Evolutionary conservation across 176 grass and related monocot species (phyloP).

Genomic region (Carex myosuroides): DNA sequence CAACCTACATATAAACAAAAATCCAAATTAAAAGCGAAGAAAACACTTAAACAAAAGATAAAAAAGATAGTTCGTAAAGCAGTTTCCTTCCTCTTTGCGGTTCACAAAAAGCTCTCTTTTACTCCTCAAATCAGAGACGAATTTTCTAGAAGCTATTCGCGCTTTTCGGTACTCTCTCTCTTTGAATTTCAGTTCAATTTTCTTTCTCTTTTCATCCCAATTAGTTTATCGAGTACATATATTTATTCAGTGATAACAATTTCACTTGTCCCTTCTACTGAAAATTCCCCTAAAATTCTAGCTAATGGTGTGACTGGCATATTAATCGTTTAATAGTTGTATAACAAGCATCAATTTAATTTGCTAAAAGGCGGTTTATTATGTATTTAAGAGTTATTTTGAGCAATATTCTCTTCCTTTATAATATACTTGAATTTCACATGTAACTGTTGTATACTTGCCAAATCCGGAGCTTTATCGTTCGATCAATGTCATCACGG

Average conservation of each 20-base stretch:
- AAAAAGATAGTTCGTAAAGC: neutral
- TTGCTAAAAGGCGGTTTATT: neutral
- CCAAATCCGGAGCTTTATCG: neutral
- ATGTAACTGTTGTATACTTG: neutral
- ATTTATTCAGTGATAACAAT: too few species aligned
- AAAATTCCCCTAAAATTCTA: neutral
- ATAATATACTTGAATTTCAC: neutral
- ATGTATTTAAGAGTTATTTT: neutral
- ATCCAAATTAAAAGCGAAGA: neutral
- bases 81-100: neutral
- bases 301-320: neutral
- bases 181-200: constrained; percentile 7
- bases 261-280: neutral
- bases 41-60: neutral
- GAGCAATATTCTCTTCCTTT: neutral
- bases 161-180: neutral
- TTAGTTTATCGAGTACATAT: neutral
- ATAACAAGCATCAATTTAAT: neutral
- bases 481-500: neutral
- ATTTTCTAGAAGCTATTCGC: neutral
- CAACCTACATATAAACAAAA: constrained; percentile 1
- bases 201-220: neutral
- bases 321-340: neutral
- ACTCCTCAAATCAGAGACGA: neutral
- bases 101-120: neutral